phyloP scores from a whole-genome alignment of 2,329 filamentous ascomycete species.

The Hansfordia pulvinata region DNA sequence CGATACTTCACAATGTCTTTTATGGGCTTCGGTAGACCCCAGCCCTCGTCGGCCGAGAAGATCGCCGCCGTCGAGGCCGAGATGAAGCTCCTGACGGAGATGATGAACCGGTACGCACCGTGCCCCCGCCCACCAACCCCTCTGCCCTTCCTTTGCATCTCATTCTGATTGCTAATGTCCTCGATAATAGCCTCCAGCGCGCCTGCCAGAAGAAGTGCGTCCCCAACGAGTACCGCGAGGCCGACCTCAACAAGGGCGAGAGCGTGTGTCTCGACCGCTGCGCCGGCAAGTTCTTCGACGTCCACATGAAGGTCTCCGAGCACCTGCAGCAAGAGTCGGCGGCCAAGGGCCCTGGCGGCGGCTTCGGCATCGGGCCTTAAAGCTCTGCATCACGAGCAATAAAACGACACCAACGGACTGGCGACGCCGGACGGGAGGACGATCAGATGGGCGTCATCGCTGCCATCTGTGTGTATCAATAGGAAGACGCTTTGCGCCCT shows the following conservation, averaged over 20 bases:
- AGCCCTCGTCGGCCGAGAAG: constrained; percentile 92
- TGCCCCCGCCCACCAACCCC: constrained; percentile 1
- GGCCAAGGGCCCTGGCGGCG: constrained; percentile 42
- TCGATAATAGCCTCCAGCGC: constrained; percentile 54
- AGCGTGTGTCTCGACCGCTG: constrained; percentile 96
- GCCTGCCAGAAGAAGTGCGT: constrained; percentile 93
- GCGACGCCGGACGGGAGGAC: too few relatives aligned
- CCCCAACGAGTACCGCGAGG: constrained; percentile 83
- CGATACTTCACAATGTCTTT: constrained; percentile 46
- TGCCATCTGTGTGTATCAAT: too few relatives aligned
- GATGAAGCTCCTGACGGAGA: constrained; percentile 94
- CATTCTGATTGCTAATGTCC: constrained; percentile 5
- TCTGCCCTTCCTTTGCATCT: neutral
- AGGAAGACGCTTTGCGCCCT: too few relatives aligned
- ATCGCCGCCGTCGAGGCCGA: constrained; percentile 92
- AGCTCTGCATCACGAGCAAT: too few relatives aligned
- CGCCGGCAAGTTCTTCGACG: constrained; percentile 96
- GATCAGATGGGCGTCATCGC: too few relatives aligned
- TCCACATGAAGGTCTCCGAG: constrained; percentile 94
- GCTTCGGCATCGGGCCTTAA: constrained; percentile 29
- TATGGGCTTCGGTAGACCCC: constrained; percentile 60
- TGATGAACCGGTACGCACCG: constrained; percentile 91
- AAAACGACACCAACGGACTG: too few relatives aligned
- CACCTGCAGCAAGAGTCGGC: constrained; percentile 90
- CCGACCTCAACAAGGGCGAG: constrained; percentile 97